phyloP scores from a whole-genome alignment of 306 rosid genomes.

The Dicorynia guianensis region DNA sequence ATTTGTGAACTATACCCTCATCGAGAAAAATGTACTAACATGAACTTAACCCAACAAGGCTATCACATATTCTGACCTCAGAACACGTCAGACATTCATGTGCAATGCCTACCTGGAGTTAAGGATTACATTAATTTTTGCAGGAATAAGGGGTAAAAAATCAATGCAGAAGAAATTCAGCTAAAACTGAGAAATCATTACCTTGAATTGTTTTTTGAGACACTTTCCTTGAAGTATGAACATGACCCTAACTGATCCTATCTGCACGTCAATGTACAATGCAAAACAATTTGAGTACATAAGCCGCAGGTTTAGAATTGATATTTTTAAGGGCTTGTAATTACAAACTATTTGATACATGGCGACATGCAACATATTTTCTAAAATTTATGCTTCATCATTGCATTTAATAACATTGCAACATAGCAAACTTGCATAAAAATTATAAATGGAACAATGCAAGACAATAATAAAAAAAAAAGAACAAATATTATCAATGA shows the following conservation, averaged over 20 bases:
- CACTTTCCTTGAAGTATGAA: neutral
- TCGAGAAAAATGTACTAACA: too few relatives aligned
- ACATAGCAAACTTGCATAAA: neutral
- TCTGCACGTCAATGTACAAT: neutral
- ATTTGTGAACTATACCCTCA: neutral
- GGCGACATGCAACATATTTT: neutral
- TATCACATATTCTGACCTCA: neutral
- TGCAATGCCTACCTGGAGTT: neutral
- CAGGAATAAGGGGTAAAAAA: neutral
- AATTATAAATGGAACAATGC: slow-evolving; percentile 2
- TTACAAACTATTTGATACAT: neutral
- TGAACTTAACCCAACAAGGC: neutral
- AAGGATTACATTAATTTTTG: neutral
- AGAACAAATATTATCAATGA: neutral
- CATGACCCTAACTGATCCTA: neutral
- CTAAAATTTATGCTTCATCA: neutral
- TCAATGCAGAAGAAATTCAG: neutral
- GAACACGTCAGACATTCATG: neutral
- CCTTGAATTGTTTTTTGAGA: slow-evolving; percentile 1
- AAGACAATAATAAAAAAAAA: neutral
- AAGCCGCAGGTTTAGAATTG: neutral
- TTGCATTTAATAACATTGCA: neutral
- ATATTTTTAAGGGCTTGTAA: neutral
- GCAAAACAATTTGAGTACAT: neutral
- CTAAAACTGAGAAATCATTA: neutral